phyloP scores from a whole-genome alignment of 2,329 filamentous ascomycete species.

The Lachnum nothofagi region DNA sequence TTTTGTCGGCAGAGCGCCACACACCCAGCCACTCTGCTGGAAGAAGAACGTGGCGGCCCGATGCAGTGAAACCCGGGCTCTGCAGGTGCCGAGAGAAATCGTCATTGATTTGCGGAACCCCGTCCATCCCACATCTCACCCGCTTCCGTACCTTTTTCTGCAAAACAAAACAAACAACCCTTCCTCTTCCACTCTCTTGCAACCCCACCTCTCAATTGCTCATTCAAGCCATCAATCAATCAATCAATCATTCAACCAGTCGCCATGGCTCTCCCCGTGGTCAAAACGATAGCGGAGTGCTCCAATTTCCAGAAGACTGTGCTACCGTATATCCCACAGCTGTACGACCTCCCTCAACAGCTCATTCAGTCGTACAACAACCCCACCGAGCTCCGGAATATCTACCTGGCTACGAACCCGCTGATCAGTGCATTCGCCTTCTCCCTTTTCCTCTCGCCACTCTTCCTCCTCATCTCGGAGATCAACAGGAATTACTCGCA shows the following conservation, averaged over 20 bases:
- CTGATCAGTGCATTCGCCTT: constrained; percentile 69
- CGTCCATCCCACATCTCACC: background rate
- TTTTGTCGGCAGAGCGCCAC: too few species aligned
- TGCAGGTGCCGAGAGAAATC: background rate
- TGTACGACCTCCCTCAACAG: constrained; percentile 64
- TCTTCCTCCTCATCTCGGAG: constrained; percentile 75
- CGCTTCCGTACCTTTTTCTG: background rate
- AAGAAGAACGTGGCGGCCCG: too few species aligned
- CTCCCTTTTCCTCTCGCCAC: constrained; percentile 62
- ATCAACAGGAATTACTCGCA: constrained; percentile 95
- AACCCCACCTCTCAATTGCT: background rate
- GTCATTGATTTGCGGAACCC: background rate
- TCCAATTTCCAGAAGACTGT: constrained; percentile 71
- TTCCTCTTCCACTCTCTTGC: background rate
- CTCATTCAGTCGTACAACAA: constrained; percentile 56
- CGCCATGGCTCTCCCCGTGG: constrained; percentile 66
- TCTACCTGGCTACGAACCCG: constrained; percentile 85
- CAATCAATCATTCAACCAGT: background rate
- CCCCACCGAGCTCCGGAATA: constrained; percentile 55
- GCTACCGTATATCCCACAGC: constrained; percentile 65
- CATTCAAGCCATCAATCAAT: too few species aligned
- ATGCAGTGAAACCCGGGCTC: background rate
- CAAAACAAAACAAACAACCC: background rate
- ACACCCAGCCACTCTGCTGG: too few species aligned
- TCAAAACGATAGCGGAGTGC: constrained; percentile 68